Evolutionary conservation across 352 stramenopile genomes (phyloP), one percentile per base, ranked within the genome.

Genomic region (Pythium catenulatum): DNA sequence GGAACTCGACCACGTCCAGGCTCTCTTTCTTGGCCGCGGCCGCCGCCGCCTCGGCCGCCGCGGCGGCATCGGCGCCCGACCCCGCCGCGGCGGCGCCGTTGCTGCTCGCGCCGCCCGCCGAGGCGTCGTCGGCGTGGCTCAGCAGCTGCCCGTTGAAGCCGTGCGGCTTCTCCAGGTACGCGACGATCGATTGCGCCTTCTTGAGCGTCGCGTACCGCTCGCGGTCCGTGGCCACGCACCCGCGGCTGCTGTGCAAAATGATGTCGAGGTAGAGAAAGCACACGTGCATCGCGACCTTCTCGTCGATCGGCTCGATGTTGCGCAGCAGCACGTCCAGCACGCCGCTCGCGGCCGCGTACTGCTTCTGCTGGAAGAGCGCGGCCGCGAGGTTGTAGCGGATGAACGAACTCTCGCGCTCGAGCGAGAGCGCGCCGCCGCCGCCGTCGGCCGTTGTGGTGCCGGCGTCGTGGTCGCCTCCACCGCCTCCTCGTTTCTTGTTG

Each of bases 231-330:
- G 90, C 94, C 21, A 98, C 95, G 77, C 96, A 97, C 43, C 95
- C 95, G 13, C 96, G 94, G 32, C 94, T 97, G 79, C 95, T 98
- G 87, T 98, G 96, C 79, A 98, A 87, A 41, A 99, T 96, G 50
- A 99, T 95, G 87, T 99, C 97, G 41, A 99, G 86, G 78, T 98
- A 98, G 79, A 99, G 86, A 84, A 99, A 98, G 92, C 96, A 98
- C 48, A 98, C 96, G 91, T 99, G 96, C 94, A 99, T 98, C 19
- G 96, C 96, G 61, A 99, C 94, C 61, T 94, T 94, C 81, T 99
- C 96, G 87, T 99, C 96, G 75, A 99, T 94, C 32, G 96, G 94
- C 59, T 98, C 97, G 68, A 99, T 96, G 83, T 97, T 96, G 77
- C 95, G 94, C 89, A 99, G 94, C 34, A 99, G 90, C 27, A 92